Base-by-base conservation (phyloP, 345 rosid species). In the Salix suchowensis region DNA sequence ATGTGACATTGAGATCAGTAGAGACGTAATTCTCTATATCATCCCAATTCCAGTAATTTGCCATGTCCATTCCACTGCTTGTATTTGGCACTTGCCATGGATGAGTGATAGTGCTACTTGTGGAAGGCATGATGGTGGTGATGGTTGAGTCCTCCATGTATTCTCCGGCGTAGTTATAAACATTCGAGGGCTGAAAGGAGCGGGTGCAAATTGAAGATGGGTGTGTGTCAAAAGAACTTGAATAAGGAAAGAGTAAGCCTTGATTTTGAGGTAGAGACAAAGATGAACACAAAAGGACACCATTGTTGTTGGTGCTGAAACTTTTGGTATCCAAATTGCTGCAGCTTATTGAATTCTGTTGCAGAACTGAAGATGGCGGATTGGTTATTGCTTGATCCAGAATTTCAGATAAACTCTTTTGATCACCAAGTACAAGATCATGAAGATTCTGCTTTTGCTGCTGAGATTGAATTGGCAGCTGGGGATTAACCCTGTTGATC, bases 11-110 rank as follows among this genome's bases (percentile, higher is more conserved):
- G 78, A 82, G 83, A 80, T 89, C 88, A 61, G 84, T 73, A 52
- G 91, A 86, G 23, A 72, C 84, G 55, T 87, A 81, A 28, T 76
- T 83, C 42, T 86, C 88, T 10, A 86, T 80, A 21, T 90, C 92
- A 52, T 88, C 92, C 94, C 89, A 87, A 77, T 83, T 86, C 92
- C 91, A 88, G 79, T 69, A 82, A 24, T 76, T 82, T 48, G 79
- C 23, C 69, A 74, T 79, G 37, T 78, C 86, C 85, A 76, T 64
- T 54, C 77, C 81, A 65, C 74, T 37, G 61, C 67, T 79, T 73
- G 70, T 52, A 40, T 64, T 52, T 16, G 79, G 73, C 26, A 64
- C 72, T 69, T 80, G 88, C 87, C 85, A 82, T 58, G 83, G 82
- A 30, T 67, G 75, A 30, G 58, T 14, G 54, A 69, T 14, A 39